phyloP scores from a whole-genome alignment of 805 yeast genomes.

The Sugiyamaella qingdaonensis region DNA sequence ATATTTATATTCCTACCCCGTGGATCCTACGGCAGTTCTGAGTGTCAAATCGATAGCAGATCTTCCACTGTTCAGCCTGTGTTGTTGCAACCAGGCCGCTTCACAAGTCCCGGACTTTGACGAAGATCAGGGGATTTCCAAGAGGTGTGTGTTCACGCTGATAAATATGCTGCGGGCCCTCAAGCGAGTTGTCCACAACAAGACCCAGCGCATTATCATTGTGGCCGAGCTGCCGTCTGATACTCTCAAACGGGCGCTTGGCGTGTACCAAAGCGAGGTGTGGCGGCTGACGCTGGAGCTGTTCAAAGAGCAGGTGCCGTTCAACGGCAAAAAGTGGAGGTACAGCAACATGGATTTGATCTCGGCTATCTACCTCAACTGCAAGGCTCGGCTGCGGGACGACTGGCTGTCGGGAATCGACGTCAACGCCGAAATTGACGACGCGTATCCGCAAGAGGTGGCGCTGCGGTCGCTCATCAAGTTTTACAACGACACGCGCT shows the following conservation, averaged over 20 bases:
- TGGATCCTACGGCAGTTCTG: neutral
- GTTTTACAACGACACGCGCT: constrained; percentile 66
- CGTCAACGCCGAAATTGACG: constrained; percentile 65
- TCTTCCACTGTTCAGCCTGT: neutral
- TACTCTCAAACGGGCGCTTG: constrained; percentile 51
- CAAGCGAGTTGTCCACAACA: constrained; percentile 57
- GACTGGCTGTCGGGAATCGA: constrained; percentile 87
- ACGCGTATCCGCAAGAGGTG: constrained; percentile 79
- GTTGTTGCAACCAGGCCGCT: neutral
- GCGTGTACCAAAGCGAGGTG: constrained; percentile 57
- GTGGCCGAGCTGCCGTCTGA: constrained; percentile 60
- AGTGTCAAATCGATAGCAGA: neutral
- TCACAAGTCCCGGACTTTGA: neutral
- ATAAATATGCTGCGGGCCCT: constrained; percentile 51
- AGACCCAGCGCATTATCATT: constrained; percentile 68
- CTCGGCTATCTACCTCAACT: constrained; percentile 76
- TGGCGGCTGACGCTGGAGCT: constrained; percentile 69
- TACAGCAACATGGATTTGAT: constrained; percentile 89
- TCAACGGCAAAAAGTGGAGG: constrained; percentile 93
- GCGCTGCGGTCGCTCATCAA: constrained; percentile 76
- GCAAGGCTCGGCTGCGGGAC: constrained; percentile 68
- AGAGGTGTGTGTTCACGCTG: constrained; percentile 29
- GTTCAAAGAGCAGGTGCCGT: constrained; percentile 76
- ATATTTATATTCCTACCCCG: constrained; percentile 27
- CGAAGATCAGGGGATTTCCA: neutral